A percentile compares a stretch with the other conserved stretches of the same genome.
Conservation (phyloP, 2,329 filamentous ascomycete species). For the Fusarium guadeloupense region DNA sequence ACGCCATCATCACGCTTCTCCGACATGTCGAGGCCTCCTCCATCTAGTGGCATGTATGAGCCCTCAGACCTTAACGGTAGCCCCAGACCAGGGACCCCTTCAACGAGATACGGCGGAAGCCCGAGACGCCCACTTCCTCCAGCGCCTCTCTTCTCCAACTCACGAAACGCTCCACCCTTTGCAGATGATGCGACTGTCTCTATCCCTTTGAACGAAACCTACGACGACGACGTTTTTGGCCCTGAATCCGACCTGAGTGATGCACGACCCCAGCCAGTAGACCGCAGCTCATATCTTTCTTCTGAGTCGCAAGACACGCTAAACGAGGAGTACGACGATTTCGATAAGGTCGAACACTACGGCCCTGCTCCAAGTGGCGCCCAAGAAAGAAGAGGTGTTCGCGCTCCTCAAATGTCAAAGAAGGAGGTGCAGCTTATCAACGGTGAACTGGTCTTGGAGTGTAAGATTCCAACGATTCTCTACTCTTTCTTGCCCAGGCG, state of each 20-base stretch:
- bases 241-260: conserved; percentile 65
- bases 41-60: conserved; percentile 79
- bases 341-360: conserved; percentile 79
- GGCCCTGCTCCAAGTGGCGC: conserved; percentile 87
- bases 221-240: conserved; percentile 79
- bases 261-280: conserved; percentile 61
- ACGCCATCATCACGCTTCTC: conserved; percentile 60
- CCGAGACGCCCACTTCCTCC: conserved; percentile 87
- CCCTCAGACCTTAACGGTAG: conserved; percentile 88
- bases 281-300: conserved; percentile 63
- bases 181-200: conserved; percentile 75
- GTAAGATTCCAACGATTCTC: conserved; percentile 98
- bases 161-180: conserved; percentile 62
- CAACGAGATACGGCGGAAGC: conserved; percentile 87
- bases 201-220: conserved; percentile 70
- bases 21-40: conserved; percentile 68
- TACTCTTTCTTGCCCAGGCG: conserved; percentile 95
- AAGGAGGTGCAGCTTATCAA: conserved; percentile 98
- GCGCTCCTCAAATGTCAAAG: conserved; percentile 86
- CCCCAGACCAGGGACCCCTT: conserved; percentile 89
- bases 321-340: conserved; percentile 54
- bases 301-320: conserved; percentile 63
- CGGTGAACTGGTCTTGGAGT: conserved; percentile 95
- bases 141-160: conserved; percentile 80
- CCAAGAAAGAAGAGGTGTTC: conserved; percentile 86